These are phyloP conservation scores for Vigna nakashimae DNA, from an alignment of 306 rosid species.

Conservation along the genomic window DNA sequence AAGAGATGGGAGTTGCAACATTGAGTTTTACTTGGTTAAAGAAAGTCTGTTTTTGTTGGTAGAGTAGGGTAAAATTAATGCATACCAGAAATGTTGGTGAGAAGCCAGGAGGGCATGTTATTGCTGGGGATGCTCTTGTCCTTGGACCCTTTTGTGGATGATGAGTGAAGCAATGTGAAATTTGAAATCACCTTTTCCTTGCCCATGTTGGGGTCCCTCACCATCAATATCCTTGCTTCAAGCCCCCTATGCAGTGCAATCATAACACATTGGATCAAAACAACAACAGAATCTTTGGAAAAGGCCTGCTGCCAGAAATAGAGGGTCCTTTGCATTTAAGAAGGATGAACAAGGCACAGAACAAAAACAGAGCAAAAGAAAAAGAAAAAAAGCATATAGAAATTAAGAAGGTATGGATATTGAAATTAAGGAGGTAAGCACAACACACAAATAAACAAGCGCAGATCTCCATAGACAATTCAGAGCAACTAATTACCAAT, in stretches of 20 bases:
- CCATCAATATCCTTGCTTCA: constrained; percentile 37
- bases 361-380: neutral
- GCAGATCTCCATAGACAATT: constrained; percentile 52
- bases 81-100: constrained; percentile 66
- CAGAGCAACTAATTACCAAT: neutral
- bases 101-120: constrained; percentile 59
- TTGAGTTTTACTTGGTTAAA: neutral
- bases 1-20: neutral
- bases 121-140: constrained; percentile 40
- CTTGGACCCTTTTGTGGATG: constrained; percentile 44
- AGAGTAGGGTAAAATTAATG: constrained; percentile 5
- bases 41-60: neutral
- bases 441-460: constrained; percentile 11
- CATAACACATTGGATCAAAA: neutral
- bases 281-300: neutral
- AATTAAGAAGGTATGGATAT: neutral
- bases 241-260: constrained; percentile 30
- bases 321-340: constrained; percentile 40
- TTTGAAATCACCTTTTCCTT: constrained; percentile 44
- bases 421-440: neutral
- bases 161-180: constrained; percentile 29
- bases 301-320: constrained; percentile 35
- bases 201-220: constrained; percentile 45
- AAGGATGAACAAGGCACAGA: constrained; percentile 14
- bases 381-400: neutral